These are phyloP conservation scores for Gomphus bonarii DNA, from an alignment of 1,284 basidiomycete species.

Conservation along the genomic window DNA sequence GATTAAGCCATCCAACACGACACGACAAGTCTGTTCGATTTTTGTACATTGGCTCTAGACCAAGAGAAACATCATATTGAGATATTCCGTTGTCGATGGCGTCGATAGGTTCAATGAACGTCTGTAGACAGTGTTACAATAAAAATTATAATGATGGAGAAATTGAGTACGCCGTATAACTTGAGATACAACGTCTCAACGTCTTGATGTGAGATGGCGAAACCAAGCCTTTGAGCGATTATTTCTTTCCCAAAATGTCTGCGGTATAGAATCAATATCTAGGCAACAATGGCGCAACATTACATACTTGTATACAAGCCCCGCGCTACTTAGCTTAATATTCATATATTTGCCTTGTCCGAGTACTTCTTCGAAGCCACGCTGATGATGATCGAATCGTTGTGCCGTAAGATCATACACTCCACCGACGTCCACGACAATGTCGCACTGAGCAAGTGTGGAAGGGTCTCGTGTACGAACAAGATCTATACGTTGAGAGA, in stretches of 20 bases:
- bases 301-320: slow-evolving; percentile 85
- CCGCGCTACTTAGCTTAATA: slow-evolving; percentile 82
- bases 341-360: slow-evolving; percentile 69
- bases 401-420: slow-evolving; percentile 74
- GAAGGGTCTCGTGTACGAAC: slow-evolving; percentile 77
- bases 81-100: slow-evolving; percentile 93
- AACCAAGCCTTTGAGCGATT: slow-evolving; percentile 54
- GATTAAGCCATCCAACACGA: slow-evolving; percentile 76
- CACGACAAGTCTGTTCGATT: slow-evolving; percentile 74
- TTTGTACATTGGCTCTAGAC: slow-evolving; percentile 59
- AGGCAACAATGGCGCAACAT: not conserved
- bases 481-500: slow-evolving; percentile 41
- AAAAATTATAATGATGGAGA: not conserved
- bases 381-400: slow-evolving; percentile 94
- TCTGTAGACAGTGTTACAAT: slow-evolving; percentile 31
- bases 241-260: slow-evolving; percentile 93
- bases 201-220: slow-evolving; percentile 45
- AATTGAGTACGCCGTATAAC: slow-evolving; percentile 58
- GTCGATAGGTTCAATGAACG: slow-evolving; percentile 93
- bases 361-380: slow-evolving; percentile 87
- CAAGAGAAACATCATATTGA: slow-evolving; percentile 46
- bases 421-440: slow-evolving; percentile 98
- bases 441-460: slow-evolving; percentile 75
- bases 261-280: not conserved
- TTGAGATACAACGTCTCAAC: slow-evolving; percentile 79